Evolutionary conservation across 495 filamentous ascomycete genomes (phyloP), one percentile per base, ranked within the genome.

Genomic region (Lophiostoma macrostomum): DNA sequence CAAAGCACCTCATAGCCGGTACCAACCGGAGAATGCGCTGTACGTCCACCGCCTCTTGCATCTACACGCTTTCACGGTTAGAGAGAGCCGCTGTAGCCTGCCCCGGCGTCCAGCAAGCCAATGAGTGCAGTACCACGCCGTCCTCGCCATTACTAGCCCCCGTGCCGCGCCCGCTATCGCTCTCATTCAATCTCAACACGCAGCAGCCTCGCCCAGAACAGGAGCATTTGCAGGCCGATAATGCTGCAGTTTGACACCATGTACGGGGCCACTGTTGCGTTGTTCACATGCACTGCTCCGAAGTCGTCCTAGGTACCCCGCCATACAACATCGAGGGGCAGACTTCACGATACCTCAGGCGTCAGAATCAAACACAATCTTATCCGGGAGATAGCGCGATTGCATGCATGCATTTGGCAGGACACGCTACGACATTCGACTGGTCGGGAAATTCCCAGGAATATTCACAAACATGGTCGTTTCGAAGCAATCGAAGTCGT

Each of bases 31-130:
- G 16, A 19, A 39, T 36, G 37, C 29, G 43, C 27, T 31, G 14
- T 23, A 8, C 38, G 8, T 27, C 50, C 57, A 60, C 57, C 57
- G 57, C 51, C 29, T 60, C 38, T 61, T 52, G 29, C 36, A 24
- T 14, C 22, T 16, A 5, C 49, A 41, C 38, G 36, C 32, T 35
- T 28, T 48, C 20, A 29, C 20, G 22, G 23, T 44, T 55, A 55
- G 50, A 39, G 11, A 12, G 22, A 32, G 49, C 27, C 41, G 40
- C 40, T 34, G 31, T 37, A 39, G 24, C 46, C 38, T 25, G 38
- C 48, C 7, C 34, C 16, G 18, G 12, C 19, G 5, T 31, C n/a
- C 18, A 7, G 16, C 39, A 38, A 32, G 42, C 56, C 56, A 53
- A 60, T 53, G 50, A 38, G 28, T 25, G 22, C 41, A 12, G 16